Evolutionary conservation across 495 filamentous ascomycete genomes (phyloP).

Genomic region (Talaromyces liani): DNA sequence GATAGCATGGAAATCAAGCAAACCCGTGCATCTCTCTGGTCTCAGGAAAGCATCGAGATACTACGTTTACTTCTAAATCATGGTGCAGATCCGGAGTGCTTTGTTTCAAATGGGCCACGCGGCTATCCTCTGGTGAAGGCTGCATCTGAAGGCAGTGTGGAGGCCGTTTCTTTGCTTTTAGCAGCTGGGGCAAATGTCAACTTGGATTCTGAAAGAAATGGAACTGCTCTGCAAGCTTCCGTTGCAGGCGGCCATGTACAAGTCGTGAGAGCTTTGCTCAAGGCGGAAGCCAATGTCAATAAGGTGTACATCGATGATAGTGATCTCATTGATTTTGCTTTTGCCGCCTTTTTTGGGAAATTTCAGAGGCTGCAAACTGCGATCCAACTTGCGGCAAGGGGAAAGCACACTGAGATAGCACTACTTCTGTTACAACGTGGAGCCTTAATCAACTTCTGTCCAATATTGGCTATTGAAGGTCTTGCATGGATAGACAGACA

Average conservation of each 20-base stretch:
- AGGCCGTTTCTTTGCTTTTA: not conserved
- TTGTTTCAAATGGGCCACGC: not conserved
- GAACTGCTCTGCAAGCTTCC: not conserved
- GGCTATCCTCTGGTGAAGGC: not conserved
- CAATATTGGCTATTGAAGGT: not conserved
- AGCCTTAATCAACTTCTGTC: not conserved
- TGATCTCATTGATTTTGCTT: no score
- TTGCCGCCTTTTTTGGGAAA: no score
- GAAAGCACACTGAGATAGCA: not conserved
- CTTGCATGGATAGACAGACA: not conserved
- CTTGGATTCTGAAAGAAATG: not conserved
- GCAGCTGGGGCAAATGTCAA: not conserved
- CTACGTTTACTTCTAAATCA: not conserved
- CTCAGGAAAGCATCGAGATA: not conserved
- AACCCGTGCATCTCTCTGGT: not conserved
- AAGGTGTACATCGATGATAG: not conserved
- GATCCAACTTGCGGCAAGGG: not conserved
- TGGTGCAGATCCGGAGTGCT: not conserved
- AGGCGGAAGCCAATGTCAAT: not conserved
- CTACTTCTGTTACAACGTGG: not conserved
- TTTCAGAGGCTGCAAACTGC: not conserved
- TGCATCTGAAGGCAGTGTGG: not conserved
- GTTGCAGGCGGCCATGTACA: not conserved
- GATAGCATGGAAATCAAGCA: not conserved
- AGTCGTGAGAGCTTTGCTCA: not conserved